A percentile compares a stretch with the other conserved stretches of the same genome.
These are phyloP conservation scores for Mycena polygramma DNA, from an alignment of 768 basidiomycete species.

Conservation along the genomic window DNA sequence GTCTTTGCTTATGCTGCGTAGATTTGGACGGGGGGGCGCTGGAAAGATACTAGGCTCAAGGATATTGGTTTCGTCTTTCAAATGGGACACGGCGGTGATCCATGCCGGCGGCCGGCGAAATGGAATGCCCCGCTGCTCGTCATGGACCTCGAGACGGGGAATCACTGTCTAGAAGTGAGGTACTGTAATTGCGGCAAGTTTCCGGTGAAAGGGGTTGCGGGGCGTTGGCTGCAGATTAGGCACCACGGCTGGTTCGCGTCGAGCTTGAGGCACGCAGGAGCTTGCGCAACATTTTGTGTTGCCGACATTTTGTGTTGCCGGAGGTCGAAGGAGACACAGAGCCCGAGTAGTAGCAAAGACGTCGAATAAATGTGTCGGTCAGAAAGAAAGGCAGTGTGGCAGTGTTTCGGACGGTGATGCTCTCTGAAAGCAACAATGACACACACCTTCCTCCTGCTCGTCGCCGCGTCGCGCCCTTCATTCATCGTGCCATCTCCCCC, in stretches of 20 bases:
- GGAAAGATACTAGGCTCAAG: background rate
- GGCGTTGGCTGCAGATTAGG: background rate
- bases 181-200: conserved; percentile 8
- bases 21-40: background rate
- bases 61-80: conserved; percentile 6
- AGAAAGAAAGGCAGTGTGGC: too few relatives aligned
- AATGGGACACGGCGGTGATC: background rate
- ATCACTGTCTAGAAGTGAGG: background rate
- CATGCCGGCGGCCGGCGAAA: background rate
- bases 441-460: too few relatives aligned
- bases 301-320: conserved; percentile 13
- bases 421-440: too few relatives aligned
- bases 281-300: background rate
- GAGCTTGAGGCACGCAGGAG: too few relatives aligned
- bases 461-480: too few relatives aligned
- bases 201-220: background rate
- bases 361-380: too few relatives aligned
- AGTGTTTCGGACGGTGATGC: too few relatives aligned
- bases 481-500: too few relatives aligned
- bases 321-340: too few relatives aligned
- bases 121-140: background rate
- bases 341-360: too few relatives aligned
- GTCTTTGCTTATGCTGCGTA: background rate
- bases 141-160: background rate
- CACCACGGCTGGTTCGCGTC: background rate